Base-by-base conservation (phyloP, 495 filamentous ascomycete genomes). In the Hypoxylon perforatum region DNA sequence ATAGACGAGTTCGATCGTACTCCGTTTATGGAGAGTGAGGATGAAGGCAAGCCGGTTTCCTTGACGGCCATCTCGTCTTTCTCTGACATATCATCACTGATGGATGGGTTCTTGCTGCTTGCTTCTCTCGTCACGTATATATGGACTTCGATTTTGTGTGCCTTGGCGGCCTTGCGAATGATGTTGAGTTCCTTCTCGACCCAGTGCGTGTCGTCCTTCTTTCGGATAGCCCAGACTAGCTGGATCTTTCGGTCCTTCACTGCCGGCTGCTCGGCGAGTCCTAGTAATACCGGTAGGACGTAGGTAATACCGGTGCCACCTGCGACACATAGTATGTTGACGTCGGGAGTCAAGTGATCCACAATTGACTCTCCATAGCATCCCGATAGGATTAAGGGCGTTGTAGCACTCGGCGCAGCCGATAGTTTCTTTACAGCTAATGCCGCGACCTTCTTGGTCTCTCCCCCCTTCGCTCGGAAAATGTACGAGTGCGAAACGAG, bases 221-320 rank as follows among this genome's bases (percentile, higher is more conserved):
- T 77, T 38, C 86, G 83, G 8, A 90, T 75, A 6, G 85, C 84
- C 88, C 88, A 91, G 25, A 89, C 80, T 21, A 91, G 80, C 48
- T 87, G 84, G 4, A 90, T 63, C 14, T 71, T 77, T 15, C 80
- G 65, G 19, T 71, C 69, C 3, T 72, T 60, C 51, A 56, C 54
- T 45, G 70, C 51, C 52, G 73, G 33, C 12, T 76, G 70, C n/a
- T 76, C 65, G 14, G 77, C 70, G 18, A 87, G 62, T 0, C 77
- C 67, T 8, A 85, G 77, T 1, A 88, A 70, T 0, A 87, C 70
- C 0, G 88, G 87, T 0, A 90, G 78, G 1, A 87, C 81, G 64
- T 86, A 90, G 0, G 87, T 83, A 35, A 90, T 84, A 4, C 88
- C 88, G 0, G 88, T 90, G 8, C 89, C 87, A 28, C 88, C 87